Base-by-base conservation (phyloP, 345 rosid genomes). In the Gossypium australe region DNA sequence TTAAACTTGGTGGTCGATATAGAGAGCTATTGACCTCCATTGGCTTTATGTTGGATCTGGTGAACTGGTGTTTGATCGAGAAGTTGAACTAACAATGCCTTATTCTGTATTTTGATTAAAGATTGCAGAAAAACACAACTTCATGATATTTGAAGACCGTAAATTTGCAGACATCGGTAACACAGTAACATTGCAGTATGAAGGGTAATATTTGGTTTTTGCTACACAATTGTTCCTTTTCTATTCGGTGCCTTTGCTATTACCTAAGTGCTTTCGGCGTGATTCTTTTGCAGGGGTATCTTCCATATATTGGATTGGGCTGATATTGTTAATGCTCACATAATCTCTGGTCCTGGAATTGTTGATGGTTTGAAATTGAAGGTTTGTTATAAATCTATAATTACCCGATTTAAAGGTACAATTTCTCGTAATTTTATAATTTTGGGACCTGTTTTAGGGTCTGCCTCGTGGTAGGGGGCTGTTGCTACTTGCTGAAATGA, bases 91-190 rank as follows among this genome's bases (percentile, higher is more conserved):
- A 34, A 75, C 48, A 45, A 12, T 20, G n/a, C 12, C 57, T 53
- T 34, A 11, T 27, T 53, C 49, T 25, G 1, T 25, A 38, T 67
- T 53, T 70, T 14, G 14, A 6, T 24, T 22, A 47, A 78, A 93
- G 99, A 95, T 95, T 13, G 99, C 99, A 72, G 97, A 95, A 24
- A 89, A 86, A 80, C 83, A 90, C 73, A 89, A 93, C 67, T 95
- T 95, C 83, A 80, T 95, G 77, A 87, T 95, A 62, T 95, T 95
- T 79, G 99, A 95, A 76, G 99, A 95, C 81, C 93, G 99, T 16
- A 95, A 95, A 85, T 95, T 93, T 85, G 99, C 98, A 4, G 99
- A 93, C 80, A 95, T 95, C 82, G 99, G 99, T 61, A 93, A 95
- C 88, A 95, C 99, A 0, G 98, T 95, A 78, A 91, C 99, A 7